Evolutionary conservation across 1,284 basidiomycete species (phyloP).

Genomic region (Cyathus pygmaeus): DNA sequence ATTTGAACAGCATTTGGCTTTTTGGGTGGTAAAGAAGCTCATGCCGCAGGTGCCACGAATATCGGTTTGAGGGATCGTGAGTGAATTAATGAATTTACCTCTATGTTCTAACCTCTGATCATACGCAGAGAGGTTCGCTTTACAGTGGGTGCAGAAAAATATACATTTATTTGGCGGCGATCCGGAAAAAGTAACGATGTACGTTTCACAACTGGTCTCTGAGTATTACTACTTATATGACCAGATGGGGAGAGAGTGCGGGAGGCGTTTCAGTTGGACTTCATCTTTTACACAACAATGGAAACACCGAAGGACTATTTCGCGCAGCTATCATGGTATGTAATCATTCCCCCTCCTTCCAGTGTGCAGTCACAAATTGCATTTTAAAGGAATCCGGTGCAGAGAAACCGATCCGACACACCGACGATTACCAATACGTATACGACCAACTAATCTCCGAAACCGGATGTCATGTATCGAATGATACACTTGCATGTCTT

Average conservation of each 20-base stretch:
- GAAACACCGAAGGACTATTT: conserved; percentile 38
- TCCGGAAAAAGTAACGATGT: conserved; percentile 49
- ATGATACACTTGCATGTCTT: conserved; percentile 29
- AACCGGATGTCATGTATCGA: conserved; percentile 16
- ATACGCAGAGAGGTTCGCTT: conserved; percentile 46
- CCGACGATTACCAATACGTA: conserved; percentile 15
- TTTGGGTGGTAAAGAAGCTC: conserved; percentile 59
- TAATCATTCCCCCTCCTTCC: neutral
- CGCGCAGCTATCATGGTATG: conserved; percentile 45
- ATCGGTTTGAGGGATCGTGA: conserved; percentile 64
- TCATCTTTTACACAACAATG: conserved; percentile 35
- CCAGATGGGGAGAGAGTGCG: conserved; percentile 44
- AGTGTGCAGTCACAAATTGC: conserved; percentile 6
- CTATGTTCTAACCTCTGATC: conserved; percentile 6
- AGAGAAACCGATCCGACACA: conserved; percentile 11
- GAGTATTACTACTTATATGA: neutral
- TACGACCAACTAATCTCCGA: conserved; percentile 28
- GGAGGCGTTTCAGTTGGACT: conserved; percentile 41
- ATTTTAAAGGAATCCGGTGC: conserved; percentile 34
- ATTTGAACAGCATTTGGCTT: conserved; percentile 63
- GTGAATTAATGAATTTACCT: conserved; percentile 21
- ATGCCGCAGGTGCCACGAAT: conserved; percentile 61
- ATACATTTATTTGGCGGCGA: conserved; percentile 61
- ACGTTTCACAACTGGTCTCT: conserved; percentile 2
- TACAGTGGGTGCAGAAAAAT: conserved; percentile 59